Conservation (phyloP, 2,329 filamentous ascomycete species). For the Paecilomyces sp. region DNA sequence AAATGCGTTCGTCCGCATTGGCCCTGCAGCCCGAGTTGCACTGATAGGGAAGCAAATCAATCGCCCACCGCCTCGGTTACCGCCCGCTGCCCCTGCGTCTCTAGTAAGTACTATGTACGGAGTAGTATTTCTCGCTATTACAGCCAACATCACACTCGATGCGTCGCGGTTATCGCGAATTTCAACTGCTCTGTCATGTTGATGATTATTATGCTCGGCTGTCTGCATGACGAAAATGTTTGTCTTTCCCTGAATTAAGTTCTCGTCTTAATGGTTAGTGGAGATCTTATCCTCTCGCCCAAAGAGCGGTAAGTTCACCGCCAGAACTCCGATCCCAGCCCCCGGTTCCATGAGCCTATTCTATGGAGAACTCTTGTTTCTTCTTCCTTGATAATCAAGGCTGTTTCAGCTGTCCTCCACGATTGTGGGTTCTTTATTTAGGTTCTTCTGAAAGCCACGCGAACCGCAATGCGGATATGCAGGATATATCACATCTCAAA, state of each 20-base stretch:
- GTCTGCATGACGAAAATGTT: background rate
- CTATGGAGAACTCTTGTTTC: background rate
- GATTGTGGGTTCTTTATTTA: background rate
- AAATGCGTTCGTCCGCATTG: background rate
- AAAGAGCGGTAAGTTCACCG: background rate
- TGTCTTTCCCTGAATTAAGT: background rate
- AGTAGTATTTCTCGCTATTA: background rate
- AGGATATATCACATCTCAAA: background rate
- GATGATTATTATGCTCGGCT: background rate
- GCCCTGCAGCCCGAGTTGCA: background rate
- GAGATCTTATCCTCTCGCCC: background rate
- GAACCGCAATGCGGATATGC: background rate
- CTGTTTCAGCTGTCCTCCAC: background rate
- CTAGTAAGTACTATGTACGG: background rate
- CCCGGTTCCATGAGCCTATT: background rate
- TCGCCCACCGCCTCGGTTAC: constrained; percentile 1
- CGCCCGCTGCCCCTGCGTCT: background rate
- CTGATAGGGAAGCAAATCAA: constrained; percentile 3
- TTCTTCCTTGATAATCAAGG: background rate
- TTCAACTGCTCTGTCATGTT: background rate
- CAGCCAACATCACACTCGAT: background rate
- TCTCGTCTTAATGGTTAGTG: background rate
- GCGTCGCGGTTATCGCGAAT: background rate
- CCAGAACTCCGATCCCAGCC: background rate
- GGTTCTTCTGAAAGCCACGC: background rate